phyloP scores from a whole-genome alignment of 768 basidiomycete species.

The Trametes villosa region DNA sequence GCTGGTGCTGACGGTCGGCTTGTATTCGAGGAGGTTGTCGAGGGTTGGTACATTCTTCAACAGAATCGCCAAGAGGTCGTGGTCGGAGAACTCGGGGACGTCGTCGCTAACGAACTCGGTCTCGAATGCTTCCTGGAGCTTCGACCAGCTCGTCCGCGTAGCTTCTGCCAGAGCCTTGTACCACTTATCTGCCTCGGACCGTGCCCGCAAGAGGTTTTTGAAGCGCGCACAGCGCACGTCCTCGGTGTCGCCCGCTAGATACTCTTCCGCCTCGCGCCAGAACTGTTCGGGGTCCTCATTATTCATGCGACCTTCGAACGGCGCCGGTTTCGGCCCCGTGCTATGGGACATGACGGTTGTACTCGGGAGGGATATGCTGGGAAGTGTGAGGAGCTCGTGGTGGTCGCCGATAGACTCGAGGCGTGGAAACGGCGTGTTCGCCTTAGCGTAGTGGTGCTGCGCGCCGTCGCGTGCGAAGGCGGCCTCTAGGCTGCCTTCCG shows the following conservation, averaged over 20 bases:
- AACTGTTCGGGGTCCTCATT: background rate
- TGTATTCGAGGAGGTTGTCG: background rate
- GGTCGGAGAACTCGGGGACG: background rate
- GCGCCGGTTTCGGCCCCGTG: background rate
- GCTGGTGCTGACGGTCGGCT: background rate
- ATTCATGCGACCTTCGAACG: background rate
- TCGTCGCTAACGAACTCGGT: background rate
- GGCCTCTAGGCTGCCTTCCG: too few species aligned
- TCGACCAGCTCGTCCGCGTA: background rate
- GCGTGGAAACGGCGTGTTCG: too few species aligned
- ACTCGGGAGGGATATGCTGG: too few species aligned
- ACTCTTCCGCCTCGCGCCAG: background rate
- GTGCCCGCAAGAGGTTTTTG: background rate
- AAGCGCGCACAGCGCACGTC: background rate
- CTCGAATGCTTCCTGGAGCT: background rate
- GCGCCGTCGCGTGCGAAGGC: too few species aligned
- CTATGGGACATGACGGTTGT: too few species aligned
- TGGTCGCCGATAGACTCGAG: too few species aligned
- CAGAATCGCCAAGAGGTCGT: background rate
- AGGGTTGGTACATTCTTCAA: background rate
- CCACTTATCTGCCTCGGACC: background rate
- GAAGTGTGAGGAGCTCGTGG: too few species aligned
- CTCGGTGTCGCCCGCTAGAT: background rate
- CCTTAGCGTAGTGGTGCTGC: too few species aligned
- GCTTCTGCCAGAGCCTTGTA: background rate